Base-by-base conservation (phyloP, 2,329 filamentous ascomycete genomes). In the Epichloe festucae region DNA sequence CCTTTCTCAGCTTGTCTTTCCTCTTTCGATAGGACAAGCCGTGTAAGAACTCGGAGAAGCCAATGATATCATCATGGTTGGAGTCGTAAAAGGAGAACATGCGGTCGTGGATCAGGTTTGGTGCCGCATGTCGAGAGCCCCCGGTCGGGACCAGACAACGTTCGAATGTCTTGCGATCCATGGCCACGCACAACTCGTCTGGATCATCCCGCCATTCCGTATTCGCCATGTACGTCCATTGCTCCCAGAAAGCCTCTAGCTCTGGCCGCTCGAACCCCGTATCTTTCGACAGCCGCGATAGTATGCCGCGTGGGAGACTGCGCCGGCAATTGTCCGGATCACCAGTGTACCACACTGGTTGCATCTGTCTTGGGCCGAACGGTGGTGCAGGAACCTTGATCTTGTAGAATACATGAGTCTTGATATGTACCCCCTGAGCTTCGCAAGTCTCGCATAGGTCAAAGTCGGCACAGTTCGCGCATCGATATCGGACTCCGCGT, bases 81-180 rank as follows among this genome's bases (percentile, higher is more conserved):
- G 84, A 87, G 67, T 98, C 93, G 66, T 96, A 98, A 66, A 96
- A 96, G 48, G 87, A 81, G 68, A 97, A 98, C 79, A 96, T 93
- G 58, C 93, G 85, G 65, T 98, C 91, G 63, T 95, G 93, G 53
- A 98, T 87, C 14, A 95, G 78, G 64, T 94, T 96, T 1, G 91
- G 88, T 0, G 85, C 78, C 11, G 85, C 81, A 51, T 89, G 84
- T 35, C 84, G 79, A 53, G 82, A 79, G n/a, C 85, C 85, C 14
- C 85, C 87, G n/a, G 86, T 86, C 3, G 89, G 88, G 7, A 94
- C 84, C 54, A 97, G 82, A 59, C 89, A 95, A 46, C 87, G 82
- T 64, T 96, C 89, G 68, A 98, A 98, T 0, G 89, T 95, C 66
- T 85, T 86, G 54, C 89, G 82, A 63, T 97, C 90, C 73, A 97